Base-by-base conservation (phyloP, 345 rosid species). In the Citrus trifoliata region DNA sequence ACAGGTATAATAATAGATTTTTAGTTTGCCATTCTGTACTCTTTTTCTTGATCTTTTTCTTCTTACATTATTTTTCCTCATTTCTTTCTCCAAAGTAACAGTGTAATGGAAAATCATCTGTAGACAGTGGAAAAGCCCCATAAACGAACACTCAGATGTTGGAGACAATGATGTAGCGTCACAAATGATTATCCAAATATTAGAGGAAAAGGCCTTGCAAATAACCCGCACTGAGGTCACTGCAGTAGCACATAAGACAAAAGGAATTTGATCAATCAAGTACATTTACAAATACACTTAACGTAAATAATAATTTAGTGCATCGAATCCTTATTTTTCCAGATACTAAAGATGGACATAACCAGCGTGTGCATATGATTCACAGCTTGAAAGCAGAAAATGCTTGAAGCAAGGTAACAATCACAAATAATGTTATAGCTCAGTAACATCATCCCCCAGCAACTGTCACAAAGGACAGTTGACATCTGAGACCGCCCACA, bases 261-360 rank as follows among this genome's bases (percentile, higher is more conserved):
- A 10, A 10, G 0, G 3, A 75, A 51, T 12, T 14, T 27, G 48
- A 66, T 35, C 24, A 76, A 53, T 67, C 12, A 13, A 32, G 7
- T 65, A 27, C n/a, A 32, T 66, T 76, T 66, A n/a, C 5, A 25
- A 66, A 38, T 35, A 14, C 14, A 30, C 1, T 38, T 28, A 27
- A 38, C 5, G 64, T 62, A 2, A 48, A 68, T 4, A n/a, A 56
- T 12, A 42, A 42, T n/a, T 13, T 14, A 4, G n/a, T 21, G 2
- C 4, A 35, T 35, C 53, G 67, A 55, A 67, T 76, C 27, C 38
- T 67, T 76, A 76, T 67, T 67, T 37, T 56, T 33, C 72, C 61
- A 16, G 13, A 18, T 27, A 62, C 19, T 40, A 13, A 59, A 25
- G 55, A 60, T 4, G 51, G 30, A 1, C 27, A 42, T 27, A 60